Evolutionary conservation across 495 filamentous ascomycete species (phyloP).

Genomic region (Aspergillus asperescens): DNA sequence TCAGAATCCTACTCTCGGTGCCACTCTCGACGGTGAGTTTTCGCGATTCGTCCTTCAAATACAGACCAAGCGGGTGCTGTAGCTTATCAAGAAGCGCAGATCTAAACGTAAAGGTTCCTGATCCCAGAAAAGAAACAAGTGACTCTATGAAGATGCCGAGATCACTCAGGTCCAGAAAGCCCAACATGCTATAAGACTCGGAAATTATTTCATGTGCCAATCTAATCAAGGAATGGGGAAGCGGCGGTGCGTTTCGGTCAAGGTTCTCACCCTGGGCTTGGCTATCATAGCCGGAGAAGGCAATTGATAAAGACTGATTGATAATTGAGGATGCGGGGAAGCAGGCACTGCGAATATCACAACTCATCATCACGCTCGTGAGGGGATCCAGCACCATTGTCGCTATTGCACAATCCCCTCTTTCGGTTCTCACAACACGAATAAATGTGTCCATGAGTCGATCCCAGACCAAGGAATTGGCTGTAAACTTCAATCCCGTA

Average conservation of each 20-base stretch:
- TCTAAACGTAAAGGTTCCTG: slow-evolving; percentile 28
- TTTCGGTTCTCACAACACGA: slow-evolving; percentile 55
- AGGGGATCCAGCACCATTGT: slow-evolving; percentile 66
- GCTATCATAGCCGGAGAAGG: slow-evolving; percentile 23
- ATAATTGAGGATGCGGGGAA: slow-evolving; percentile 31
- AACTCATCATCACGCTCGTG: slow-evolving; percentile 41
- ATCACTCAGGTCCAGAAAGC: slow-evolving; percentile 17
- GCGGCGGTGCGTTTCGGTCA: slow-evolving; percentile 2
- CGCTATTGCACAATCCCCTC: slow-evolving; percentile 58
- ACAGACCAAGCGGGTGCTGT: slow-evolving; percentile 27
- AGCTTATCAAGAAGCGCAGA: slow-evolving; percentile 30
- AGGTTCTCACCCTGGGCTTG: not conserved
- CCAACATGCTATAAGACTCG: slow-evolving; percentile 29
- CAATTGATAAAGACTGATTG: slow-evolving; percentile 30
- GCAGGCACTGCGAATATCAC: slow-evolving; percentile 21
- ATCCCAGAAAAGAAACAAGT: slow-evolving; percentile 36
- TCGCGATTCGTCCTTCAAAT: slow-evolving; percentile 30
- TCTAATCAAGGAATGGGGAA: slow-evolving; percentile 28
- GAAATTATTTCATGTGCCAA: slow-evolving; percentile 24
- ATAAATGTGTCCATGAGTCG: slow-evolving; percentile 54
- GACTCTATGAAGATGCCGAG: slow-evolving; percentile 37
- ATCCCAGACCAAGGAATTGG: slow-evolving; percentile 50
- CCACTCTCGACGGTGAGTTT: slow-evolving; percentile 28
- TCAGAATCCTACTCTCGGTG: slow-evolving; percentile 33
- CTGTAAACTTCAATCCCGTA: slow-evolving; percentile 49